These are phyloP conservation scores for Papiliotrema laurentii DNA, from an alignment of 1,284 basidiomycete species.

Conservation along the genomic window DNA sequence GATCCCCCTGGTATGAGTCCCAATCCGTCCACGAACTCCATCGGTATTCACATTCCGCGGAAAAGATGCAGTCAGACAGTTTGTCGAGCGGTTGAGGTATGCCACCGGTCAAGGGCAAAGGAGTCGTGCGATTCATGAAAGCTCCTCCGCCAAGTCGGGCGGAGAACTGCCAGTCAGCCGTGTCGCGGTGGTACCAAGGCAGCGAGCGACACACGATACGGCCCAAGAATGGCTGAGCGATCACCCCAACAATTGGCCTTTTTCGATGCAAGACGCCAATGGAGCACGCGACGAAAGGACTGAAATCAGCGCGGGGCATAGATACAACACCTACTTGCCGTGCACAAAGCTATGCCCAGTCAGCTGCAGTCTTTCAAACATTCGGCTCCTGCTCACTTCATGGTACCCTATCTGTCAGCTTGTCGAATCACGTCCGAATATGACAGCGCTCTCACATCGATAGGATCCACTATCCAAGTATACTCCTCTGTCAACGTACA, in stretches of 20 bases:
- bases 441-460: conserved; percentile 38
- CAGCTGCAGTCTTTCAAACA: background rate
- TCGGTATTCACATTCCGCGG: conserved; percentile 61
- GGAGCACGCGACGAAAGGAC: conserved; percentile 52
- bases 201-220: conserved; percentile 55
- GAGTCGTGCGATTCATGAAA: conserved; percentile 59
- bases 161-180: conserved; percentile 58
- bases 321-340: conserved; percentile 25
- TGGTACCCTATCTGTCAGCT: conserved; percentile 32
- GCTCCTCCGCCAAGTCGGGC: conserved; percentile 74
- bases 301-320: conserved; percentile 5
- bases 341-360: conserved; percentile 38
- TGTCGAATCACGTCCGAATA: too few relatives aligned
- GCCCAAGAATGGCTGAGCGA: conserved; percentile 84
- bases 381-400: conserved; percentile 31
- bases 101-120: conserved; percentile 69
- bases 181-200: background rate
- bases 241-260: conserved; percentile 76
- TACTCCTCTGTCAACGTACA: conserved; percentile 67
- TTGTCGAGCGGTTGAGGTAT: conserved; percentile 65
- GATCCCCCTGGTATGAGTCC: conserved; percentile 75
- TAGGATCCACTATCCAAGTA: conserved; percentile 47
- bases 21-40: background rate
- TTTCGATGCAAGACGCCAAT: conserved; percentile 80
- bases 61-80: conserved; percentile 75